Evolutionary conservation across 768 basidiomycete species (phyloP).

Genomic region (Hemileccinum impolitum): DNA sequence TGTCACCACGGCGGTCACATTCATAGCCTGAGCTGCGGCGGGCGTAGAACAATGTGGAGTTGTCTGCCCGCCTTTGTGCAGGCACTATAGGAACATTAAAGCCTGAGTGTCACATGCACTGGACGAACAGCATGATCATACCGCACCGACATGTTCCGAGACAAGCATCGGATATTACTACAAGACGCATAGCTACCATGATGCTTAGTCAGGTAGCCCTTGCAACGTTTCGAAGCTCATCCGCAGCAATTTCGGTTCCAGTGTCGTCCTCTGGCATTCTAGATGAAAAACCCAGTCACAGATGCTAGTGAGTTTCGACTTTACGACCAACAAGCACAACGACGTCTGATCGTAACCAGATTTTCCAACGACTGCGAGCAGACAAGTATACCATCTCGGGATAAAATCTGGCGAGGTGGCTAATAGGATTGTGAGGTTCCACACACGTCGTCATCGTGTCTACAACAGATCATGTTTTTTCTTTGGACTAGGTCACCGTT

Average conservation of each 20-base stretch:
- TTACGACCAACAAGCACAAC: not conserved
- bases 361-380: conserved; percentile 71
- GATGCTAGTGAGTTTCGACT: conserved; percentile 58
- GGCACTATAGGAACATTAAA: no score
- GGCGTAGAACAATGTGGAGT: no score
- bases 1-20: no score
- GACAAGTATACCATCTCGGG: conserved; percentile 78
- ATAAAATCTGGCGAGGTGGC: conserved; percentile 74
- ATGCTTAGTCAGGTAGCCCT: conserved; percentile 11
- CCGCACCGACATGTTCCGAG: no score
- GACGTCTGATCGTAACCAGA: conserved; percentile 39
- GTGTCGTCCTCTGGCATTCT: not conserved
- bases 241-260: no score
- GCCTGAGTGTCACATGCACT: no score
- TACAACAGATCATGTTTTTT: conserved; percentile 1
- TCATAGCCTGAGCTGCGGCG: no score
- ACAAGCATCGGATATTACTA: no score
- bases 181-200: not conserved
- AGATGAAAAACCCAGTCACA: conserved; percentile 59
- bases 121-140: no score
- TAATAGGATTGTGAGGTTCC: conserved; percentile 62
- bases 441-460: not conserved
- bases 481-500: conserved; percentile 57
- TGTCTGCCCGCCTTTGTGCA: no score
- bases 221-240: not conserved